Conservation (phyloP, 192 early-diverging fungal species). For the Coemansia interrupta region DNA sequence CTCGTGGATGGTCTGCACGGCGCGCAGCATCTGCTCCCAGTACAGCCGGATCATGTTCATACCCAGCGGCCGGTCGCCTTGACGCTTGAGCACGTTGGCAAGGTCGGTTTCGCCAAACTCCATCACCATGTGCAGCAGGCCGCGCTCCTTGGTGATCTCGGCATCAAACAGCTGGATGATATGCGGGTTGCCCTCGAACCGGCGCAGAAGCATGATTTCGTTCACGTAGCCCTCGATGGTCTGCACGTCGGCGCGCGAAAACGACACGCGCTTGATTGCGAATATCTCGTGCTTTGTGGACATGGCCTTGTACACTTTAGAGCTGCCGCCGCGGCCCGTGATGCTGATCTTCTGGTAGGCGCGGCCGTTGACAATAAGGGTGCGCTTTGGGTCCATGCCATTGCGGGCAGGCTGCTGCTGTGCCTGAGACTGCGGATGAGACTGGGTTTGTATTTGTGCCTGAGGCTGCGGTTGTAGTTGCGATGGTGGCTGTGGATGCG, state of each 20-base stretch:
- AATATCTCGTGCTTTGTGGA: conserved; percentile 60
- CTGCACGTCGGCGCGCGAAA: conserved; percentile 61
- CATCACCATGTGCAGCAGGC: conserved; percentile 73
- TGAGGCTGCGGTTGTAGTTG: background rate
- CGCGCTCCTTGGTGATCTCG: conserved; percentile 63
- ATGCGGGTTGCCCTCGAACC: conserved; percentile 59
- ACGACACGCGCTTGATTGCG: conserved; percentile 82
- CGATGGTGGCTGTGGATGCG: too few species aligned
- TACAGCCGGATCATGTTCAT: conserved; percentile 76
- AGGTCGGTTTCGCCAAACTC: conserved; percentile 91
- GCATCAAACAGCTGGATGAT: conserved; percentile 79
- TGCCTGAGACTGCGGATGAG: conserved; percentile 7
- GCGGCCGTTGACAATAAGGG: conserved; percentile 44
- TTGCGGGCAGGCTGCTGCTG: background rate
- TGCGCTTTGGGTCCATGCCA: conserved; percentile 41
- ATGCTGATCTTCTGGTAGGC: conserved; percentile 52
- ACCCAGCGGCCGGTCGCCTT: conserved; percentile 56
- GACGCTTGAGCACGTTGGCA: conserved; percentile 57
- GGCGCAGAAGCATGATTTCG: conserved; percentile 75
- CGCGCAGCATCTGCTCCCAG: conserved; percentile 91
- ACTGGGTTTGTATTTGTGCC: background rate
- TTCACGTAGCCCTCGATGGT: conserved; percentile 74
- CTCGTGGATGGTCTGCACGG: conserved; percentile 84
- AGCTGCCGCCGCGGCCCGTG: conserved; percentile 82
- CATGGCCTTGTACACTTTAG: conserved; percentile 88